Conservation (phyloP, 441 rosid genomes). For the Flueggea neowawraea region DNA sequence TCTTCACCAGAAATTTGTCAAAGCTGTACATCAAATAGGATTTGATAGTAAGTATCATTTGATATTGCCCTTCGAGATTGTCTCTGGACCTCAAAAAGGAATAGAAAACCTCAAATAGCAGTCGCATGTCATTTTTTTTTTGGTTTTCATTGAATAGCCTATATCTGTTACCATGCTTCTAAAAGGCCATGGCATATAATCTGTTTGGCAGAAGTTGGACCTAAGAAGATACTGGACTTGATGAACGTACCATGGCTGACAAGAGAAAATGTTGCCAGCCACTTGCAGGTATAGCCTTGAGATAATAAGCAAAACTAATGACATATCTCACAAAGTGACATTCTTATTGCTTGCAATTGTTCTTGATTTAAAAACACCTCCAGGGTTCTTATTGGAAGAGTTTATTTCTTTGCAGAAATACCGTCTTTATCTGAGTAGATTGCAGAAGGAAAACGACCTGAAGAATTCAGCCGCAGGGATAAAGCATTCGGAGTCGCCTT, state of each 20-base stretch:
- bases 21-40: conserved; percentile 60
- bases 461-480: conserved; percentile 44
- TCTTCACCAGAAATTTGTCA: conserved; percentile 70
- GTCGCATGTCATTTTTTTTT: conserved; percentile 2
- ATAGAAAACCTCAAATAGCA: conserved; percentile 6
- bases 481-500: conserved; percentile 53
- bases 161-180: conserved; percentile 15
- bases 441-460: conserved; percentile 66
- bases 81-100: conserved; percentile 10
- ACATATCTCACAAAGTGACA: neutral
- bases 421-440: conserved; percentile 86
- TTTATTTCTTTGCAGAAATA: conserved; percentile 67
- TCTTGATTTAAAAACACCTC: neutral
- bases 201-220: conserved; percentile 86
- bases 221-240: conserved; percentile 73
- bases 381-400: conserved; percentile 12
- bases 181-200: conserved; percentile 43
- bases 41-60: conserved; percentile 59
- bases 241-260: conserved; percentile 78
- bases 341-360: neutral
- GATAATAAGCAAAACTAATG: neutral
- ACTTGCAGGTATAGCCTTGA: conserved; percentile 66
- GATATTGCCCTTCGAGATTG: conserved; percentile 5
- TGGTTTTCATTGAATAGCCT: conserved; percentile 7
- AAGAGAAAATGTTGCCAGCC: conserved; percentile 92